Evolutionary conservation across 164 flowering plant species (phyloP).

Genomic region (Piper betle): DNA sequence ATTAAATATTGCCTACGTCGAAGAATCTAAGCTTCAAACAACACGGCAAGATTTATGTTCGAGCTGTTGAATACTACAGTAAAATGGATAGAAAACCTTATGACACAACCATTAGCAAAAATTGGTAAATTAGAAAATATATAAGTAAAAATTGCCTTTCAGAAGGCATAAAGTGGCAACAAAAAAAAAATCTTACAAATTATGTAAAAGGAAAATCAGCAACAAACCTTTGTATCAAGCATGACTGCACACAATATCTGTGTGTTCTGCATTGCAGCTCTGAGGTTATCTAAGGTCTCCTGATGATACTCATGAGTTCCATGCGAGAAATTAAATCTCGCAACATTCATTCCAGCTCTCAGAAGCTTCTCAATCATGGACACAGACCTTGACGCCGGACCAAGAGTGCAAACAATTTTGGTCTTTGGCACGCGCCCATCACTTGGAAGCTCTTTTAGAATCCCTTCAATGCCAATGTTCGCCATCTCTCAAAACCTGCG

Average conservation of each 20-base stretch:
- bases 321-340: conserved; percentile 72
- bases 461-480: conserved; percentile 41
- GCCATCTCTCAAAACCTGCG: conserved; percentile 1
- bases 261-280: conserved; percentile 51
- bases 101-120: no score
- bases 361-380: conserved; percentile 61
- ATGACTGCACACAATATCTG: conserved; percentile 64
- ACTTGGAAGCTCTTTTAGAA: conserved; percentile 45
- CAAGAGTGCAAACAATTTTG: conserved; percentile 69
- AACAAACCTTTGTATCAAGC: conserved; percentile 29
- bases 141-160: background rate
- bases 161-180: background rate
- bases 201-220: background rate
- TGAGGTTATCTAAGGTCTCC: conserved; percentile 58
- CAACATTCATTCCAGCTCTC: conserved; percentile 70
- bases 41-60: no score
- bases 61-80: no score
- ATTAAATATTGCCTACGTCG: background rate
- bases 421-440: conserved; percentile 58
- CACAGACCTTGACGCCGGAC: conserved; percentile 62
- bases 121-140: no score
- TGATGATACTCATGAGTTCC: conserved; percentile 74
- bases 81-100: no score
- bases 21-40: background rate
- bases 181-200: background rate